Conservation (phyloP, 257 asterid genomes). For the Solanum pennellii region DNA sequence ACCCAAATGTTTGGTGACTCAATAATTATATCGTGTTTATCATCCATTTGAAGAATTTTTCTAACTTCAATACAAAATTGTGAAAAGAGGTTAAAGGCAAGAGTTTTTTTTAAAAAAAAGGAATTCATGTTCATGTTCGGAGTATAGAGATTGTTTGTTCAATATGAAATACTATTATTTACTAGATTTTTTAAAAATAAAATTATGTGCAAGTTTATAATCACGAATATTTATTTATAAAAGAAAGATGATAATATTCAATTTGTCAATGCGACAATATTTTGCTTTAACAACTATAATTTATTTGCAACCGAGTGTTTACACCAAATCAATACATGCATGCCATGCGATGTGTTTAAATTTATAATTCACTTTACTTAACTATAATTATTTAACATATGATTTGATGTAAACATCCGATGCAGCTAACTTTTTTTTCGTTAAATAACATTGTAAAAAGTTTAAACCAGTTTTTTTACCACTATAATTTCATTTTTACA, state of each 20-base stretch:
- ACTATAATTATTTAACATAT: no score
- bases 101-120: neutral
- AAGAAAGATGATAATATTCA: neutral
- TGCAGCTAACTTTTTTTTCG: no score
- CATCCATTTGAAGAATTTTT: neutral
- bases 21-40: no score
- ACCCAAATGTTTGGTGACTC: neutral
- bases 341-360: no score
- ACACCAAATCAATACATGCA: no score
- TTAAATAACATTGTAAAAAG: neutral
- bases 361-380: no score
- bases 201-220: no score
- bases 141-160: no score
- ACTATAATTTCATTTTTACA: neutral
- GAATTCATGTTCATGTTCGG: fast-evolving
- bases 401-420: no score
- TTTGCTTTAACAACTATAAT: no score
- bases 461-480: neutral
- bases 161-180: neutral
- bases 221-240: no score
- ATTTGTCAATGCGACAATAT: neutral
- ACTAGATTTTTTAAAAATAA: neutral
- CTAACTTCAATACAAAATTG: neutral
- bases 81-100: neutral
- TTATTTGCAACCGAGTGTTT: no score